These are phyloP conservation scores for Boletellus sp. DNA, from an alignment of 768 basidiomycete species.

Conservation along the genomic window DNA sequence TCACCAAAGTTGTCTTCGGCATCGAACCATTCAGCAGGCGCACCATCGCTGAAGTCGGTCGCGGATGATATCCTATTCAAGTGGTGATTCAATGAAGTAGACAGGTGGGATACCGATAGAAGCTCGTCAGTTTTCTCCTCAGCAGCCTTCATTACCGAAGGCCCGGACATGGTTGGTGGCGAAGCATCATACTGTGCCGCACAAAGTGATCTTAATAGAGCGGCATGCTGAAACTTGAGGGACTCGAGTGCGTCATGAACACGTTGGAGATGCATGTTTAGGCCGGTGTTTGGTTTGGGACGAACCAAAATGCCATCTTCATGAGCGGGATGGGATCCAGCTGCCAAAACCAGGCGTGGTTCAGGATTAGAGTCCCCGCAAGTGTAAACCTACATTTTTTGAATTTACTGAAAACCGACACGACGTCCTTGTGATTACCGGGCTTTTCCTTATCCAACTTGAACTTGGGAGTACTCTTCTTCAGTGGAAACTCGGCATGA, in stretches of 20 bases:
- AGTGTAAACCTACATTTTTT: slow-evolving; percentile 46
- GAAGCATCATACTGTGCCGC: slow-evolving; percentile 29
- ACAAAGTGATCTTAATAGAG: slow-evolving; percentile 44
- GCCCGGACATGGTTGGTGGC: slow-evolving; percentile 20
- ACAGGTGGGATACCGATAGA: slow-evolving; percentile 20
- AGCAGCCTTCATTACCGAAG: slow-evolving; percentile 41
- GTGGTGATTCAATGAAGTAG: slow-evolving; percentile 30
- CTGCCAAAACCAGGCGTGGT: slow-evolving; percentile 9
- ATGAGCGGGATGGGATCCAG: slow-evolving; percentile 17
- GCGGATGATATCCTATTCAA: slow-evolving; percentile 45
- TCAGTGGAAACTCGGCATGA: slow-evolving; percentile 36
- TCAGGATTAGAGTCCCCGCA: not conserved
- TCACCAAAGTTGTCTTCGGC: slow-evolving; percentile 48
- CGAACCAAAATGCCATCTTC: slow-evolving; percentile 28
- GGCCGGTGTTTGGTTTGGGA: slow-evolving; percentile 14
- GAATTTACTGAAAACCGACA: slow-evolving; percentile 54
- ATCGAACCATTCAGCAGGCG: slow-evolving; percentile 69
- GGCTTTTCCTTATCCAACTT: slow-evolving; percentile 47
- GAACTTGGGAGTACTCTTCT: slow-evolving; percentile 29
- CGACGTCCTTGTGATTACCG: slow-evolving; percentile 30
- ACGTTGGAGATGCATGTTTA: slow-evolving; percentile 36
- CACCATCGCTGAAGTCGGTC: slow-evolving; percentile 48
- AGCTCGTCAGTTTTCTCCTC: slow-evolving; percentile 45
- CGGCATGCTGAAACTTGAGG: slow-evolving; percentile 58
- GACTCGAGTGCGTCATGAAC: slow-evolving; percentile 46